Evolutionary conservation across 306 rosid genomes (phyloP).

Genomic region (Malus orientalis): DNA sequence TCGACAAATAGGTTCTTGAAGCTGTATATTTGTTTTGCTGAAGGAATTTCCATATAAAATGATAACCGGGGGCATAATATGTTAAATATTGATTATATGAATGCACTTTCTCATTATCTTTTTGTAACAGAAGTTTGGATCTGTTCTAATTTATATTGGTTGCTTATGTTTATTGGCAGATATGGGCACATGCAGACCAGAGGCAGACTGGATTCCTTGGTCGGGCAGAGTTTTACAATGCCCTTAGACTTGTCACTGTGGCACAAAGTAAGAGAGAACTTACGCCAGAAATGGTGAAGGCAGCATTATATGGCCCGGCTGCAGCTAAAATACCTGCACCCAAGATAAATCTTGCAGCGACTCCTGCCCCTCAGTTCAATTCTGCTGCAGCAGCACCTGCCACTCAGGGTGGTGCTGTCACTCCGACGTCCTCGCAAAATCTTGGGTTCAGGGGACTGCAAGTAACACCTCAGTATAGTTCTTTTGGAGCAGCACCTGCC

Average conservation of each 20-base stretch:
- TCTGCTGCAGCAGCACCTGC: constrained; percentile 35
- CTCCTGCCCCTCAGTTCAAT: constrained; percentile 38
- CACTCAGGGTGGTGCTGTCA: constrained; percentile 31
- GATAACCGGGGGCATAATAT: not conserved
- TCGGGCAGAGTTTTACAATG: constrained; percentile 86
- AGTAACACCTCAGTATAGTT: constrained; percentile 33
- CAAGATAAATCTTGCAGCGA: constrained; percentile 49
- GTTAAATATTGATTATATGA: not conserved
- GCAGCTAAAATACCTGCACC: constrained; percentile 97
- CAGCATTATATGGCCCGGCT: constrained; percentile 86
- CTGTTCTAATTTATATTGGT: not conserved
- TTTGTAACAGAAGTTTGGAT: not conserved
- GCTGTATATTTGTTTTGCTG: not conserved
- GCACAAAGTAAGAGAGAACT: constrained; percentile 91
- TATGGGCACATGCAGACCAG: constrained; percentile 79
- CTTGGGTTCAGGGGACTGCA: constrained; percentile 41
- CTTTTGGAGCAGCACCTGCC: constrained; percentile 37
- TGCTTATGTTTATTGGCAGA: constrained; percentile 41
- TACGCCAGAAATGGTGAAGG: constrained; percentile 81
- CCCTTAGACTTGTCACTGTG: constrained; percentile 96
- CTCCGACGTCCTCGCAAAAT: constrained; percentile 39
- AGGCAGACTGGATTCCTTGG: constrained; percentile 78
- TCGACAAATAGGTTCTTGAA: not conserved
- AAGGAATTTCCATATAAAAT: not conserved
- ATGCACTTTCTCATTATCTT: not conserved